Evolutionary conservation across 345 rosid species (phyloP), one percentile per base, ranked within the genome.

Genomic region (Clausena lansium): DNA sequence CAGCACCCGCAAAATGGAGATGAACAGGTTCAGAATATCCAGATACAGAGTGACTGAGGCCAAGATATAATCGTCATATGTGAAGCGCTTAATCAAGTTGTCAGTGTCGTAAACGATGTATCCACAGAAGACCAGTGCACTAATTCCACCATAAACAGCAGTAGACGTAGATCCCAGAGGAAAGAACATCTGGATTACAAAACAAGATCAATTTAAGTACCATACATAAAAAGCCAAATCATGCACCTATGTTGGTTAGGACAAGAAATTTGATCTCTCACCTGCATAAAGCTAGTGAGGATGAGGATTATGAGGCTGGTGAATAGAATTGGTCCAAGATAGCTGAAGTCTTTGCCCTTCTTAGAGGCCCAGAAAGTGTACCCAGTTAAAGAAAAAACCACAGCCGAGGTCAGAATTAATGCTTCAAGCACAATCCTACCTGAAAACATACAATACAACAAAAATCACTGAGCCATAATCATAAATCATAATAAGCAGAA

Each of bases 361-460:
- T 89, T 95, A 20, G 99, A 79, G 24, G 99, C 99, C 98, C 97
- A 95, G 93, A 95, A 95, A 74, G 99, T 92, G 86, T 95, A 95
- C 7, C 85, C 99, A 50, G 99, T 93, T 66, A 93, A 84, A 71
- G 97, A 88, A 32, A 71, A 85, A 15, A 93, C 99, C 83, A 95
- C 97, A 7, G 92, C 93, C 2, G 94, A 83, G 32, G 99, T 95
- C 79, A 95, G 84, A 81, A 95, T 87, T 71, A 95, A 85, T 28
- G 99, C 99, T 84, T 95, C 88, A 22, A 95, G 99, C 81, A 95
- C 99, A 59, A 95, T 91, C 86, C 85, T 87, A 83, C 99, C 99
- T 95, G 95, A 74, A 82, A 77, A 36, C 20, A 84, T 30, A 38
- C 27, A 67, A 52, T 54, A 35, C 25, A 39, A 35, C 24, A 24